These are phyloP conservation scores for Trebouxia sp. DNA, from an alignment of 139 green algal genomes.

Conservation along the genomic window DNA sequence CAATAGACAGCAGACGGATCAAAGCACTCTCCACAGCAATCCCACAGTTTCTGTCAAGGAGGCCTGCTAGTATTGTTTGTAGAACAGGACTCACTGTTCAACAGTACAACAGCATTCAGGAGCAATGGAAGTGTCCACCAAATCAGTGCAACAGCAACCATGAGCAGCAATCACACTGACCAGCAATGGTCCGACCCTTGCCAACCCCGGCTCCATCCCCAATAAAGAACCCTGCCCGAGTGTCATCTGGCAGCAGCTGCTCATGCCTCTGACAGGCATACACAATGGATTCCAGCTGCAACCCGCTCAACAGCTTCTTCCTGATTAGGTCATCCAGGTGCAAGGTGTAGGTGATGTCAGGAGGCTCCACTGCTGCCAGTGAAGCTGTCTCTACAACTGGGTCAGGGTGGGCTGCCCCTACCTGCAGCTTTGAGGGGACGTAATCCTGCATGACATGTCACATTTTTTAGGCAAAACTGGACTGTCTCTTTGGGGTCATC, in stretches of 20 bases:
- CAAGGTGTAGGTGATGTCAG: slow-evolving; percentile 51
- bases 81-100: too few species aligned
- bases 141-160: not conserved
- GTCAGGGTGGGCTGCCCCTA: slow-evolving; percentile 54
- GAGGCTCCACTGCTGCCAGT: slow-evolving; percentile 53
- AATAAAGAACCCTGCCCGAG: slow-evolving; percentile 61
- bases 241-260: slow-evolving; percentile 43
- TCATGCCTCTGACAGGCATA: slow-evolving; percentile 53
- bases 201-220: slow-evolving; percentile 61
- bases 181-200: slow-evolving; percentile 47
- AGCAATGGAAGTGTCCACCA: too few species aligned
- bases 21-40: too few species aligned
- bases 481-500: slow-evolving; percentile 26
- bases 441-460: slow-evolving; percentile 53
- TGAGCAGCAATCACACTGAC: not conserved
- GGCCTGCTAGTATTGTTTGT: too few species aligned
- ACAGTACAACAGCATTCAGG: too few species aligned
- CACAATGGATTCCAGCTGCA: slow-evolving; percentile 53
- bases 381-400: slow-evolving; percentile 63
- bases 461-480: not conserved
- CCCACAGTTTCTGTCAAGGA: too few species aligned
- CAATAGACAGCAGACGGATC: too few species aligned
- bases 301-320: slow-evolving; percentile 30
- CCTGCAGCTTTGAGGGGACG: slow-evolving; percentile 46
- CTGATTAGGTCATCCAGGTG: slow-evolving; percentile 41